phyloP scores from a whole-genome alignment of 345 rosid species.

The Leavenworthia alabamica region DNA sequence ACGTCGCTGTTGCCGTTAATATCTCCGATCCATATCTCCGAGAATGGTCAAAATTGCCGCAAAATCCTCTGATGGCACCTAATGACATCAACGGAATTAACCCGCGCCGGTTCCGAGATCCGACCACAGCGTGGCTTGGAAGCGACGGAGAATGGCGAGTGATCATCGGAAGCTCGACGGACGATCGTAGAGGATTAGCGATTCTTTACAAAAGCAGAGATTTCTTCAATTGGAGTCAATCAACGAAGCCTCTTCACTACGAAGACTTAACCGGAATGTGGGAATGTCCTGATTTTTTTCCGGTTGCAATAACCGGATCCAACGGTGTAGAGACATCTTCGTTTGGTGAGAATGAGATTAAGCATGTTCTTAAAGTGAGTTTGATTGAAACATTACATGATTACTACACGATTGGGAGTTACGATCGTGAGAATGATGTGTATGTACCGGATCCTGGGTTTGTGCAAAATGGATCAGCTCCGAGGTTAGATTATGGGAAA shows the following conservation, averaged over 20 bases:
- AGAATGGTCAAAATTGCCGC: conserved; percentile 55
- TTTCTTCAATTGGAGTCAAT: conserved; percentile 43
- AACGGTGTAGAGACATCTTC: conserved; percentile 23
- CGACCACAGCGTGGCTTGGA: conserved; percentile 67
- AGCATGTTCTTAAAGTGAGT: conserved; percentile 55
- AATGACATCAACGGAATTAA: conserved; percentile 29
- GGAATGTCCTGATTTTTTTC: conserved; percentile 86
- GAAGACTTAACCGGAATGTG: conserved; percentile 56
- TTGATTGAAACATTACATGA: conserved; percentile 41
- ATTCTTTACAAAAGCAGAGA: conserved; percentile 49
- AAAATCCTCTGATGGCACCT: conserved; percentile 51
- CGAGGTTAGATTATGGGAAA: conserved; percentile 63
- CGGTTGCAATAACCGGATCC: conserved; percentile 32
- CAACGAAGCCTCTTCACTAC: conserved; percentile 44
- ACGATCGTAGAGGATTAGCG: conserved; percentile 45
- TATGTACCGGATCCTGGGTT: conserved; percentile 48
- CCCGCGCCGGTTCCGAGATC: conserved; percentile 60
- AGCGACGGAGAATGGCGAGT: conserved; percentile 25
- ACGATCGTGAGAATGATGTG: conserved; percentile 32
- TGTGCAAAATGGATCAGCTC: conserved; percentile 33
- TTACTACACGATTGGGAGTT: conserved; percentile 43
- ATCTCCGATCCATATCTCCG: conserved; percentile 55
- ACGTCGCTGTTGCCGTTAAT: conserved; percentile 52
- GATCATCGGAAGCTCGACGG: conserved; percentile 26
- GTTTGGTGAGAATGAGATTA: background rate